These are phyloP conservation scores for Rutstroemia sp. DNA, from an alignment of 2,329 filamentous ascomycete species.

Conservation along the genomic window DNA sequence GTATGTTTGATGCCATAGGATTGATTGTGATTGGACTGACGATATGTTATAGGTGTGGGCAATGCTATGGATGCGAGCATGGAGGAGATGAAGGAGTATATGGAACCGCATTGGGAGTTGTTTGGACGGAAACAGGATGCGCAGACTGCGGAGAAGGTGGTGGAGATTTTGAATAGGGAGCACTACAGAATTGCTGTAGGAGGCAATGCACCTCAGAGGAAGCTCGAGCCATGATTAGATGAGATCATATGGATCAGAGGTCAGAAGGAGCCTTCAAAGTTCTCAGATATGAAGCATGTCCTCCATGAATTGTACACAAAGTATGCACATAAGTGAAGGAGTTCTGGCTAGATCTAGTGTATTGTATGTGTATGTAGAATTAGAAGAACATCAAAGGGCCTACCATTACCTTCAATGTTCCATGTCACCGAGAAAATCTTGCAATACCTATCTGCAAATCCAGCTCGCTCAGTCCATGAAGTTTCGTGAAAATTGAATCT, in stretches of 20 bases:
- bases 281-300: not conserved
- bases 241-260: too few species aligned
- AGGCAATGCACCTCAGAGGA: slow-evolving; percentile 24
- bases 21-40: not conserved
- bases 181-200: slow-evolving; percentile 33
- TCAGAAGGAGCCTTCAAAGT: not conserved
- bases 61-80: slow-evolving; percentile 44
- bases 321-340: not conserved
- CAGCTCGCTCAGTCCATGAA: too few species aligned
- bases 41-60: slow-evolving; percentile 36
- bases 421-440: not conserved
- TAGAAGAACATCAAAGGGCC: not conserved
- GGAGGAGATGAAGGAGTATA: slow-evolving; percentile 35
- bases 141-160: slow-evolving; percentile 46
- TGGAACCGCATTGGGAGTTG: slow-evolving; percentile 47
- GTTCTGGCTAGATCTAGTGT: not conserved
- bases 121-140: slow-evolving; percentile 45
- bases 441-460: not conserved
- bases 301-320: not conserved
- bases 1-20: slow-evolving; percentile 36
- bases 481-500: not conserved
- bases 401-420: not conserved
- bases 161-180: slow-evolving; percentile 48
- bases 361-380: slow-evolving; percentile 8
- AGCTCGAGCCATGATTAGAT: slow-evolving; percentile 1